A percentile compares a stretch with the other conserved stretches of the same genome.
Evolutionary conservation across 345 rosid species (phyloP).

Genomic region (Melastoma malabathricum): DNA sequence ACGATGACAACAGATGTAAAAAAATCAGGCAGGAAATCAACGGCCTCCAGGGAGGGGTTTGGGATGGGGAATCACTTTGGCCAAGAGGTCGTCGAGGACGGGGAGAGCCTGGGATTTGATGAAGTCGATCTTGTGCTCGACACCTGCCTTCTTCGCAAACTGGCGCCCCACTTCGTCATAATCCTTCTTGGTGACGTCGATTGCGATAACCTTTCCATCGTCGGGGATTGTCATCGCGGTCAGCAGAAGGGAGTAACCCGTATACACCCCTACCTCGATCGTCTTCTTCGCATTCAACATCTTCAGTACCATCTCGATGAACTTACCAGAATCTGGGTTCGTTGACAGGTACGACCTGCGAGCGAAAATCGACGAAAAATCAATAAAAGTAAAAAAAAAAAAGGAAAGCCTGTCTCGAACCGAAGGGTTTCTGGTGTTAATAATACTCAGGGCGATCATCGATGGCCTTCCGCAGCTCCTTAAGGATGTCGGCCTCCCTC

Average conservation of each 20-base stretch:
- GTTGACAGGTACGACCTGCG: conserved; percentile 5
- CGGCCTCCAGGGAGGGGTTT: too few relatives aligned
- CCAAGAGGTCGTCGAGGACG: background rate
- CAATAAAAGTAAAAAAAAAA: background rate
- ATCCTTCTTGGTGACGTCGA: conserved; percentile 21
- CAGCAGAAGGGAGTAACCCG: conserved; percentile 65
- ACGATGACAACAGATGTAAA: background rate
- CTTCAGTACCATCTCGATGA: conserved; percentile 35
- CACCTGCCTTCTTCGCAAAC: conserved; percentile 30
- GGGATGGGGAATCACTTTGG: background rate
- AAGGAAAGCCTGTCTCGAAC: too few relatives aligned
- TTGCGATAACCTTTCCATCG: conserved; percentile 36
- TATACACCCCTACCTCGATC: conserved; percentile 53
- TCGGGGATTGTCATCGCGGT: conserved; percentile 49
- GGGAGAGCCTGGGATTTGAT: background rate
- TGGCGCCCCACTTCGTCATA: conserved; percentile 24
- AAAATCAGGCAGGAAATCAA: too few relatives aligned
- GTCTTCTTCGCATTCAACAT: conserved; percentile 37
- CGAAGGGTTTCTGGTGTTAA: background rate
- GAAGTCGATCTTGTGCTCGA: conserved; percentile 31
- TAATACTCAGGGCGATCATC: conserved; percentile 30
- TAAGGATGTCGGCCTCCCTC: conserved; percentile 38
- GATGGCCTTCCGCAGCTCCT: conserved; percentile 45
- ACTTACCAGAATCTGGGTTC: conserved; percentile 52
- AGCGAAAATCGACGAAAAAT: too few relatives aligned